These are phyloP conservation scores for Dictyostelium brefeldianum DNA, from an alignment of 78 protist species.

Conservation along the genomic window DNA sequence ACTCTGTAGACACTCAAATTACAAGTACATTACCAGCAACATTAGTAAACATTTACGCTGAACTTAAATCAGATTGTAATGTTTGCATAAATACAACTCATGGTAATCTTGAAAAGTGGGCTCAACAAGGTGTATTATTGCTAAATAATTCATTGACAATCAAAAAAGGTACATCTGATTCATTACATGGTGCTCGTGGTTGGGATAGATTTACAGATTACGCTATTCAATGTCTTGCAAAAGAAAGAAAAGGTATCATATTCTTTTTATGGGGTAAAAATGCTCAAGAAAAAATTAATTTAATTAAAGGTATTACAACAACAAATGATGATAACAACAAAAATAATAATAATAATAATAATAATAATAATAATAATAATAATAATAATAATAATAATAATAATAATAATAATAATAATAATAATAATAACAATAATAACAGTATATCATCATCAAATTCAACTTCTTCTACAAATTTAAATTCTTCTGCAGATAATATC, in stretches of 20 bases:
- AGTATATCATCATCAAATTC: too few relatives aligned
- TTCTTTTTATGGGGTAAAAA: constrained; percentile 88
- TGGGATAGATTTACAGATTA: constrained; percentile 80
- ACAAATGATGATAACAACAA: too few relatives aligned
- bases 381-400: constrained; percentile 14
- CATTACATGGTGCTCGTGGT: constrained; percentile 37
- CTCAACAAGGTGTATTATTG: constrained; percentile 93
- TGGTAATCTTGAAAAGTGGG: constrained; percentile 91
- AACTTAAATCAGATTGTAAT: constrained; percentile 69
- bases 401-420: neutral
- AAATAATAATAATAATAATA: constrained; percentile 10
- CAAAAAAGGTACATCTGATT: constrained; percentile 40
- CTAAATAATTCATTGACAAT: constrained; percentile 92
- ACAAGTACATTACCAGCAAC: neutral
- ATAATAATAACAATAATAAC: neutral
- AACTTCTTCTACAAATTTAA: too few relatives aligned
- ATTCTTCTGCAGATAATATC: neutral
- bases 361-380: neutral
- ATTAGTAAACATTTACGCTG: constrained; percentile 87
- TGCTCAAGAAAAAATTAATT: constrained; percentile 84
- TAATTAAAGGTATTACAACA: constrained; percentile 44
- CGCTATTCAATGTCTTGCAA: constrained; percentile 9
- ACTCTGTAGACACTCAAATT: constrained; percentile 85
- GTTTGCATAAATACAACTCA: constrained; percentile 33
- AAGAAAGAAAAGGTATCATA: constrained; percentile 30